phyloP scores from a whole-genome alignment of 164 flowering plant genomes.

The Liriodendron chinense region DNA sequence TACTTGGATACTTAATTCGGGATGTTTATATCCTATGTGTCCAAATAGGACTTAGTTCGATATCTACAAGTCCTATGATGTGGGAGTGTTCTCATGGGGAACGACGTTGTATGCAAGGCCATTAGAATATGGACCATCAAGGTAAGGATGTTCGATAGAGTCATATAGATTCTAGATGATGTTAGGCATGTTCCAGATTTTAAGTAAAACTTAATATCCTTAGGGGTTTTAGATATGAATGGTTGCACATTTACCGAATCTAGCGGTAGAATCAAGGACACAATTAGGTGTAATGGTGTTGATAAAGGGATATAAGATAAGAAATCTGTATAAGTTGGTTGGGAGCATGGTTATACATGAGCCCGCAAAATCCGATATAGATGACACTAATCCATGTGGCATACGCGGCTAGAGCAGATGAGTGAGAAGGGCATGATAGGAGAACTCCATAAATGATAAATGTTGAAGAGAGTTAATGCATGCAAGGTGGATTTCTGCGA shows the following conservation, averaged over 20 bases:
- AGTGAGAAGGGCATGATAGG: not conserved
- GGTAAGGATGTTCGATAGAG: constrained; percentile 1
- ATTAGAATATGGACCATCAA: not conserved
- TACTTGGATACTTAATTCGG: too few species aligned
- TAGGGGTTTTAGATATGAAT: not conserved
- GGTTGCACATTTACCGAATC: not conserved
- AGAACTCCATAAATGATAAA: not conserved
- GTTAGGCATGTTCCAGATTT: not conserved
- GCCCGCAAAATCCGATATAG: not conserved
- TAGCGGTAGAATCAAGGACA: not conserved
- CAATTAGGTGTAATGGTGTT: not conserved
- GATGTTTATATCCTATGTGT: not conserved
- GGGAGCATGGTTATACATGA: not conserved
- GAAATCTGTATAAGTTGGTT: not conserved
- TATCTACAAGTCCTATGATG: not conserved
- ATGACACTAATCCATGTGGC: not conserved
- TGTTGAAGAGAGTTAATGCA: not conserved
- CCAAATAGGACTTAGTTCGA: not conserved
- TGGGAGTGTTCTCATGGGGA: constrained; percentile 1
- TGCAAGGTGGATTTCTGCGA: not conserved
- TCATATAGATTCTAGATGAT: not conserved
- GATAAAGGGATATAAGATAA: not conserved
- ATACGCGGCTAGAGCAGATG: not conserved
- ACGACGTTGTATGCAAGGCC: not conserved
- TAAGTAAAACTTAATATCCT: not conserved